Conservation (phyloP, 495 filamentous ascomycete species). For the Aspergillus saccharolyticus region DNA sequence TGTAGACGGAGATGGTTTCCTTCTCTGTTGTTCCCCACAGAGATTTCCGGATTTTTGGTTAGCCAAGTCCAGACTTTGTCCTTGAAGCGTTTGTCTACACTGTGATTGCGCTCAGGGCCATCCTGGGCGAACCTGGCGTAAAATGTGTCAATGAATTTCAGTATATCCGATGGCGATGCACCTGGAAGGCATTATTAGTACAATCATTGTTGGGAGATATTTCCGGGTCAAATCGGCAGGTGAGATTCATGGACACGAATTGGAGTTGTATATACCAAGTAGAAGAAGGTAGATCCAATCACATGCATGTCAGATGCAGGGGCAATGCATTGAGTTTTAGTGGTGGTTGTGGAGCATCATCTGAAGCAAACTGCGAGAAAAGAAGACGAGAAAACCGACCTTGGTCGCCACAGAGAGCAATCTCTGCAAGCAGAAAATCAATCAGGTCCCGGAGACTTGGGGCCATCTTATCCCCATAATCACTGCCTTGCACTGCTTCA, state of each 20-base stretch:
- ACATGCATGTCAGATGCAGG: conserved; percentile 11
- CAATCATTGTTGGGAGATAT: background rate
- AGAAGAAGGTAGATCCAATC: conserved; percentile 4
- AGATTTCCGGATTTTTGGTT: conserved; percentile 47
- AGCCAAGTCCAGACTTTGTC: conserved; percentile 56
- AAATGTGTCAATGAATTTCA: conserved; percentile 34
- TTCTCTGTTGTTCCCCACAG: conserved; percentile 38
- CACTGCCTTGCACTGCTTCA: background rate
- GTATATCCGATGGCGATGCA: conserved; percentile 36
- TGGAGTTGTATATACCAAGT: background rate
- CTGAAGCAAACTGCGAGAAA: conserved; percentile 7
- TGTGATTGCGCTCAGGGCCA: conserved; percentile 19
- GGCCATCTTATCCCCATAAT: conserved; percentile 48
- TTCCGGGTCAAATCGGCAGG: background rate
- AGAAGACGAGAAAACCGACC: conserved; percentile 50
- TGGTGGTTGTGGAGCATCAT: conserved; percentile 4
- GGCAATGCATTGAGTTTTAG: background rate
- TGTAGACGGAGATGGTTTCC: conserved; percentile 42
- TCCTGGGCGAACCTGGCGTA: conserved; percentile 28
- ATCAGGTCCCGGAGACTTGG: conserved; percentile 64
- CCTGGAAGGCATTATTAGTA: conserved; percentile 25
- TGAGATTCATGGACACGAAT: background rate
- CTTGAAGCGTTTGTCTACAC: conserved; percentile 46
- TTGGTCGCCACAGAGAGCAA: conserved; percentile 62
- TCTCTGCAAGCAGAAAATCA: conserved; percentile 63